Evolutionary conservation across 208 protist species (phyloP), one percentile per base, ranked within the genome.

Genomic region (Wallacemonas sp.): DNA sequence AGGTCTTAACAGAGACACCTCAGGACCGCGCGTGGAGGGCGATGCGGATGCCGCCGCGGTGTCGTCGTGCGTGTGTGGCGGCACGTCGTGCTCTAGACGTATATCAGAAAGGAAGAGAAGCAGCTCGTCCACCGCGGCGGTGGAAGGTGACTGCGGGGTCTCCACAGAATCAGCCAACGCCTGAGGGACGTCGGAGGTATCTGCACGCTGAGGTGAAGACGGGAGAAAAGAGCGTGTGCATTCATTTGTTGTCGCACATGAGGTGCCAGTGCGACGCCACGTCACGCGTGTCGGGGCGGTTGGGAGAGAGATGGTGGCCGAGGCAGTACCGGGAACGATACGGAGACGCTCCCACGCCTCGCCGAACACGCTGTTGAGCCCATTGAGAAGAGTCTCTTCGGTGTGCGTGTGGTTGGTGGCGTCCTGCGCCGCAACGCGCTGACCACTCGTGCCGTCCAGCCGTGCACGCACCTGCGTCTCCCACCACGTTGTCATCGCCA

Each of bases 401-500:
- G 33, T 17, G 36, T 41, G 36, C 36, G n/a, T n/a, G n/a, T n/a
- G n/a, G n/a, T n/a, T n/a, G n/a, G n/a, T n/a, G n/a, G n/a, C 36
- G 36, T 41, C 9, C 36, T 41, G 36, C 9, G 14, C 6, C 36
- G 36, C 14, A 14, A 14, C 14, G 36, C 36, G 36, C 9, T 41
- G 14, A 14, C 9, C 36, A 14, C 67, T 62, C 21, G 58, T 72
- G 47, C 67, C 45, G 24, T 62, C 62, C 27, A 84, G 59, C 33
- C 44, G 22, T 72, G 62, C 27, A 77, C 70, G 22, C 27, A 26
- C 3, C 33, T 36, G 49, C 42, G 42, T 39, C 61, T 64, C 41
- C 89, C 89, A 95, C 17, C 66, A 24, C 36, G 79, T 75, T 49
- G 81, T 73, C 28, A 95, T 27, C 11, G 72, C 64, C 42, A 70